Evolutionary conservation across 2,329 filamentous ascomycete genomes (phyloP), one percentile per base, ranked within the genome.

Genomic region (Atkinsonella texensis): DNA sequence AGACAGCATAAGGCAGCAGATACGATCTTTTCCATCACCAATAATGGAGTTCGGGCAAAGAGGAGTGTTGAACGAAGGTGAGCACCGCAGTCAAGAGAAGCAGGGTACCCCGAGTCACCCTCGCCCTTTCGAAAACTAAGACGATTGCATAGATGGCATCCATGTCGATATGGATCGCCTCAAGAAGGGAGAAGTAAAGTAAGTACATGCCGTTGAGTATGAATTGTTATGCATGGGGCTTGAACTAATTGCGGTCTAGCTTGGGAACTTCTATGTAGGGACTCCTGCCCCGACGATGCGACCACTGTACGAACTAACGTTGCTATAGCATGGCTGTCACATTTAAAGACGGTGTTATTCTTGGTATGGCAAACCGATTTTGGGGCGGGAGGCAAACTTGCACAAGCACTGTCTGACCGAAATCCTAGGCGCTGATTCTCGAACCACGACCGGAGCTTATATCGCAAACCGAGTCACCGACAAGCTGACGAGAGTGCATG

Each of bases 171-270:
- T 98, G 93, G 88, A 97, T 65, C 85, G 93, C 66, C 75, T 98
- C 70, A 98, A 98, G 84, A 93, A 89, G 72, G 93, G 93, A 56
- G 93, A 98, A 76, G 91, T 98, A 68, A 98, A 98, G 89, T 96
- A 75, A 74, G 89, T 23, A 47, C 5, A 44, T 7, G 8, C 32
- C 13, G 12, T 31, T 31, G 41, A 11, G n/a, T 31, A 18, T 5
- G 10, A 28, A 28, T 28, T 28, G 28, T 28, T 4, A 8, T 28
- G 28, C 5, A 28, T 28, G 28, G 28, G 28, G 28, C 28, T 28
- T 41, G 50, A 51, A 53, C 60, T 66, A 59, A 68, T 58, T 68
- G 65, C 71, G 54, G 52, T 40, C 49, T 62, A 95, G 89, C 74
- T 77, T 98, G 63, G 93, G 93, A 75, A 98, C 93, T 56, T 97